Percentiles rank a stretch among this genome's conserved stretches.
These are phyloP conservation scores for Chrysophaeum taylorii DNA, from an alignment of 352 stramenopile genomes.

Conservation along the genomic window DNA sequence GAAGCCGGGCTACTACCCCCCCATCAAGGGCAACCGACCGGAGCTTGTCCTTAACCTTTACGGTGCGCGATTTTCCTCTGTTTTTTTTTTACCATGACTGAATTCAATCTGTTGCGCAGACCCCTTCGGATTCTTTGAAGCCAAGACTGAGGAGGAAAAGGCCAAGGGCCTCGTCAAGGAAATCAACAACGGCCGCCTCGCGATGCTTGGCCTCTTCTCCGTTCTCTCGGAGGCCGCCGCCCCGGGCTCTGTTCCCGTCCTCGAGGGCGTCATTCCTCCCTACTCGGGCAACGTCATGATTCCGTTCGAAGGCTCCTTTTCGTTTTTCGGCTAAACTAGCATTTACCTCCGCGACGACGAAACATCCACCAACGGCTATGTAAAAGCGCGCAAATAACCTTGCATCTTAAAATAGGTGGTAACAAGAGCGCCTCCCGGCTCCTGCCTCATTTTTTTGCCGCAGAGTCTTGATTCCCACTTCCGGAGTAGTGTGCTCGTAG, in stretches of 20 bases:
- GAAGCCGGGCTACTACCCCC: conserved; percentile 40
- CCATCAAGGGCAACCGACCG: conserved; percentile 36
- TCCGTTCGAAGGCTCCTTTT: conserved; percentile 44
- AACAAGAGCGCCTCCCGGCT: too few species aligned
- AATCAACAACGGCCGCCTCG: conserved; percentile 23
- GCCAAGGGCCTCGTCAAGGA: conserved; percentile 38
- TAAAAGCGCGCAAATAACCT: too few species aligned
- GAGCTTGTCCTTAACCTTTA: conserved; percentile 44
- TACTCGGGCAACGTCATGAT: conserved; percentile 41
- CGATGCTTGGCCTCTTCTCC: conserved; percentile 35
- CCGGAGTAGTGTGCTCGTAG: too few species aligned
- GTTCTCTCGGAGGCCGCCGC: conserved; percentile 37
- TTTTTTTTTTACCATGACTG: too few species aligned
- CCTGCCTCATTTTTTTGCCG: too few species aligned
- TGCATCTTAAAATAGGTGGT: too few species aligned
- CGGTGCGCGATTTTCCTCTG: too few species aligned
- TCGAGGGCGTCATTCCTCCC: conserved; percentile 29
- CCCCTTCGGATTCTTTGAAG: conserved; percentile 46
- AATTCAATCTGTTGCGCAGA: conserved; percentile 48
- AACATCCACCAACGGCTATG: too few species aligned
- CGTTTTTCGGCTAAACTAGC: conserved; percentile 31
- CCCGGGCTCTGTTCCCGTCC: conserved; percentile 33
- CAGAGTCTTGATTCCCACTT: too few species aligned
- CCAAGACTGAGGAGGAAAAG: conserved; percentile 40
- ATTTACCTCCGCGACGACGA: too few species aligned